Base-by-base conservation (phyloP, 495 filamentous ascomycete genomes). In the Podospora anserina region DNA sequence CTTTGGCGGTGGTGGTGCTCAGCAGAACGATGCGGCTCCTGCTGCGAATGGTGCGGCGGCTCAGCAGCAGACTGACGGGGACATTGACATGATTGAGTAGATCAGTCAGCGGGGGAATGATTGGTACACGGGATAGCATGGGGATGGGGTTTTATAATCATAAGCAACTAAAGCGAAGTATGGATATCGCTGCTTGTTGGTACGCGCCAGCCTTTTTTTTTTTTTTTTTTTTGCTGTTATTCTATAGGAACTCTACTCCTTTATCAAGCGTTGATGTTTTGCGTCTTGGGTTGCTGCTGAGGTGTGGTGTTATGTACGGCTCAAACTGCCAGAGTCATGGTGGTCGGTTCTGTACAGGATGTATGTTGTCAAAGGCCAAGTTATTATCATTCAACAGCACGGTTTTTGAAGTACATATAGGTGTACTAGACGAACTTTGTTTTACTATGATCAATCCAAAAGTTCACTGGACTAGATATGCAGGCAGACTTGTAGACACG, bases 1-100 rank as follows among this genome's bases (percentile, higher is more conserved):
- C 79, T 98, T 91, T 83, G 73, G 59, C 9, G 63, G 60, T 4
- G 71, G 70, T 27, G 65, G 62, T 1, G n/a, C 66, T 63, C 71
- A 71, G 60, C 70, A 71, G 62, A 61, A 65, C 19, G 64, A 71
- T 63, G 53, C 76, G 44, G 63, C 64, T 60, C 72, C 72, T 58
- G 71, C 68, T 27, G 69, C 61, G 34, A 65, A 59, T 5, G 54
- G 64, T 68, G 60, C 26, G 56, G 66, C 3, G 75, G 71, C 28
- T 49, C 68, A 63, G 64, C 73, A 32, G 59, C 67, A 60, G 57
- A 60, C 62, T 18, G 62, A 63, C 19, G 75, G 72, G 54, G 75
- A 77, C 66, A 67, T 72, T 18, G 75, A 77, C 61, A 77, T 77
- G 75, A 75, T 77, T 66, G 72, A 75, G 70, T 77, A 67, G 20